A percentile compares a stretch with the other conserved stretches of the same genome.
Conservation (phyloP, 305 asterid genomes). For the Rubia tinctorum region DNA sequence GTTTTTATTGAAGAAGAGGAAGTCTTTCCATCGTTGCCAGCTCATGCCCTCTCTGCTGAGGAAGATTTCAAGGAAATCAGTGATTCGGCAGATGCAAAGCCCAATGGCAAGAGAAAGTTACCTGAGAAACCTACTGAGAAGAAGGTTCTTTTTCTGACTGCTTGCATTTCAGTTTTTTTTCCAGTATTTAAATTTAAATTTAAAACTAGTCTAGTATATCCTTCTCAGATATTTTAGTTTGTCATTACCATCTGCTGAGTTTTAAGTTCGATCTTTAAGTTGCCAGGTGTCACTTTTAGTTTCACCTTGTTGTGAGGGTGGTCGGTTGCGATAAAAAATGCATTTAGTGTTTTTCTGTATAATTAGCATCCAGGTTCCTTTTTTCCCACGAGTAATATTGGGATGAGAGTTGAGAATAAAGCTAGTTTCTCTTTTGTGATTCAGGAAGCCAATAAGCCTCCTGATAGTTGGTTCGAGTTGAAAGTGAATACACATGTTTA, state of each 20-base stretch:
- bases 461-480: slow-evolving; percentile 93
- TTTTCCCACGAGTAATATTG: neutral
- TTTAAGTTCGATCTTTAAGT: neutral
- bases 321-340: neutral
- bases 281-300: neutral
- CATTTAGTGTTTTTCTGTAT: neutral
- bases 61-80: slow-evolving; percentile 35
- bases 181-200: slow-evolving; percentile 10
- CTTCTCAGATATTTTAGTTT: neutral
- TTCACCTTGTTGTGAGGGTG: neutral
- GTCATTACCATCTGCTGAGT: neutral
- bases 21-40: slow-evolving; percentile 49
- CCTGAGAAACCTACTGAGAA: slow-evolving; percentile 59
- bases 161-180: slow-evolving; percentile 3
- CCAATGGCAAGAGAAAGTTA: slow-evolving; percentile 59
- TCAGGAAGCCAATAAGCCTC: slow-evolving; percentile 95
- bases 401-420: neutral
- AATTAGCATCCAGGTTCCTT: neutral
- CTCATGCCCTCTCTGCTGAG: slow-evolving; percentile 22
- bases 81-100: slow-evolving; percentile 42
- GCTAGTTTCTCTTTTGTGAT: slow-evolving; percentile 9
- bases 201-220: neutral
- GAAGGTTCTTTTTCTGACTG: slow-evolving; percentile 44
- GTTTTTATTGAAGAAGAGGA: slow-evolving; percentile 72
- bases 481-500: slow-evolving; percentile 96